phyloP scores from a whole-genome alignment of 257 asterid species.

The Gentiana dahurica region DNA sequence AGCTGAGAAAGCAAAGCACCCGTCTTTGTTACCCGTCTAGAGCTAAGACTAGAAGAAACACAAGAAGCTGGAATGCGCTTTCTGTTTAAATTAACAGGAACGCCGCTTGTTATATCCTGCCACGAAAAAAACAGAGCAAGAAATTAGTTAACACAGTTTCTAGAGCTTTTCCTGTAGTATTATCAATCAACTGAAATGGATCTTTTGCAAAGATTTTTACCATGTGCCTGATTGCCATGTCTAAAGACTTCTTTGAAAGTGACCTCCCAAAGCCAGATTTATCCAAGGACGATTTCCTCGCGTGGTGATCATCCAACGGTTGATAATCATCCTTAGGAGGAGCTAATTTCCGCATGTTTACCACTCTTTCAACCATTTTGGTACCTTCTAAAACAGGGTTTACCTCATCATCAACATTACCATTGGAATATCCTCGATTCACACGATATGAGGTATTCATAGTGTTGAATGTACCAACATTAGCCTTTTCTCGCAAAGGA shows the following conservation, averaged over 20 bases:
- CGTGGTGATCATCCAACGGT: constrained; percentile 19
- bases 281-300: constrained; percentile 40
- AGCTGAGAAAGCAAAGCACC: constrained; percentile 37
- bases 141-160: not conserved
- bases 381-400: constrained; percentile 75
- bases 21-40: constrained; percentile 23
- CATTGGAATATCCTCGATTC: constrained; percentile 35
- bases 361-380: constrained; percentile 81
- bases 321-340: constrained; percentile 59
- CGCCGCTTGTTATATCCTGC: constrained; percentile 64
- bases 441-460: constrained; percentile 28
- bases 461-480: constrained; percentile 10
- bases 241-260: constrained; percentile 65
- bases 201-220: constrained; percentile 20
- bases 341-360: constrained; percentile 85
- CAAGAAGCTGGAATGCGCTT: constrained; percentile 21
- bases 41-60: constrained; percentile 14
- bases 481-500: constrained; percentile 36
- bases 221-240: constrained; percentile 94
- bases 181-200: not conserved
- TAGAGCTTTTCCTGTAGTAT: not conserved
- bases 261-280: constrained; percentile 75
- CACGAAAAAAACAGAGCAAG: constrained; percentile 1
- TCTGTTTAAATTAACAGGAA: constrained; percentile 23
- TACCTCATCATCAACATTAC: constrained; percentile 34